Conservation (phyloP, 768 basidiomycete species). For the Udeniomyces megalosporus region DNA sequence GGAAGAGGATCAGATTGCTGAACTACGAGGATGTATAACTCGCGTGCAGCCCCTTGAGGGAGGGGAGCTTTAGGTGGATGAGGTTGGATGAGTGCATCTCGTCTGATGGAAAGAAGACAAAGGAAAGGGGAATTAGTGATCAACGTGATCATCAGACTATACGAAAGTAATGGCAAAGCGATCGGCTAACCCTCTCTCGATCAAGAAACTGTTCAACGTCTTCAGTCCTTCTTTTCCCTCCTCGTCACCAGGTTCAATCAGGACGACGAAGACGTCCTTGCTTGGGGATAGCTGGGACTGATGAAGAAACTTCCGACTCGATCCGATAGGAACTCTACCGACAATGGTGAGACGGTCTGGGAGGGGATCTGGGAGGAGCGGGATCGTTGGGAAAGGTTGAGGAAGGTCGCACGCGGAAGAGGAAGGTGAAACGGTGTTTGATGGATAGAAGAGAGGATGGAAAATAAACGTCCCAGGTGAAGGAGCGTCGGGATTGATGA, state of each 20-base stretch:
- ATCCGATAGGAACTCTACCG: not conserved
- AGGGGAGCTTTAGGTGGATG: not conserved
- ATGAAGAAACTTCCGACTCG: constrained; percentile 8
- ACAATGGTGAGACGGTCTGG: not conserved
- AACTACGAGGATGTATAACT: constrained; percentile 10
- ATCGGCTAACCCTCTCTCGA: constrained; percentile 8
- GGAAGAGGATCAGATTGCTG: not conserved
- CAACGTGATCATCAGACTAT: too few species aligned
- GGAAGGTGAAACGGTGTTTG: too few species aligned
- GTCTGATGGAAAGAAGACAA: not conserved
- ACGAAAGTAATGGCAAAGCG: too few species aligned
- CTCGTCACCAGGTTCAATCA: not conserved
- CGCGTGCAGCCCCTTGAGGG: constrained; percentile 4
- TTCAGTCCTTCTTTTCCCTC: not conserved
- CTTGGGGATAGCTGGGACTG: constrained; percentile 10
- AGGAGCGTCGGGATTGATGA: constrained; percentile 11
- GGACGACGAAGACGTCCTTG: constrained; percentile 12
- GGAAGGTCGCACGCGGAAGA: not conserved
- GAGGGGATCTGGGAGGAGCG: too few species aligned
- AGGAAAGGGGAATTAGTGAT: not conserved
- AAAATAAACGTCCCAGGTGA: not conserved
- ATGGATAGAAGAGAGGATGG: too few species aligned
- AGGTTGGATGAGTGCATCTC: constrained; percentile 14
- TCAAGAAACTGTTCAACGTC: not conserved
- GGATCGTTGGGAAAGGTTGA: too few species aligned